Conservation (phyloP, 2,329 filamentous ascomycete species). For the Epichloe festucae region DNA sequence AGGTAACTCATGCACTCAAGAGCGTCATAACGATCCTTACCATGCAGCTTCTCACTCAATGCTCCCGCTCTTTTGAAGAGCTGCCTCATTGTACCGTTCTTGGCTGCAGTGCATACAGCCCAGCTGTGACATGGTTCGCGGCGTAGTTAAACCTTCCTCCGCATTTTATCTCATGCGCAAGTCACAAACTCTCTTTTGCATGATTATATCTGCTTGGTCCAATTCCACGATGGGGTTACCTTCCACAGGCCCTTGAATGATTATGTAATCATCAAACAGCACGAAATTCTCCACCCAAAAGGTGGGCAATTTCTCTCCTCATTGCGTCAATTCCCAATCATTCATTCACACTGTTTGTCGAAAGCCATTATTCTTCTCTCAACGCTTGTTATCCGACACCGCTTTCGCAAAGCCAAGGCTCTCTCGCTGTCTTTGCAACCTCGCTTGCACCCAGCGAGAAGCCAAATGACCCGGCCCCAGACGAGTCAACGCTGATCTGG, state of each 20-base stretch:
- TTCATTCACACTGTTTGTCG: not conserved
- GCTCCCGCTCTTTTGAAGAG: too few relatives aligned
- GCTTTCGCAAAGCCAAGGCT: not conserved
- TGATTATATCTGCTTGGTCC: too few relatives aligned
- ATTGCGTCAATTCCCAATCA: not conserved
- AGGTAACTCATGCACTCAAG: too few relatives aligned
- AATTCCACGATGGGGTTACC: too few relatives aligned
- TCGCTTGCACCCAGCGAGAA: conserved; percentile 4
- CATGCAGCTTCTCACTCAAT: too few relatives aligned
- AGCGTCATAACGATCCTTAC: too few relatives aligned
- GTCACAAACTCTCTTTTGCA: too few relatives aligned
- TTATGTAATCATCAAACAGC: conserved; percentile 2
- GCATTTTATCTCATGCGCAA: too few relatives aligned
- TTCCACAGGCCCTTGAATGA: not conserved
- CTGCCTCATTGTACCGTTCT: too few relatives aligned
- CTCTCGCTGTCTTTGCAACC: not conserved
- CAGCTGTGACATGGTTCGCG: too few relatives aligned
- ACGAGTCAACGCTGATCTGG: conserved; percentile 28
- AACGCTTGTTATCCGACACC: not conserved
- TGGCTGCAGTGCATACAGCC: too few relatives aligned
- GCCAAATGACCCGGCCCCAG: conserved; percentile 17
- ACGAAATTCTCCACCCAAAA: not conserved
- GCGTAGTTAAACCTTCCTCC: too few relatives aligned
- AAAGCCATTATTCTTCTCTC: not conserved
- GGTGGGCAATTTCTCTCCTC: not conserved